Percentiles rank a stretch among this genome's conserved stretches.
phyloP scores from a whole-genome alignment of 768 basidiomycete genomes.

The Phlebiopsis gigantea region DNA sequence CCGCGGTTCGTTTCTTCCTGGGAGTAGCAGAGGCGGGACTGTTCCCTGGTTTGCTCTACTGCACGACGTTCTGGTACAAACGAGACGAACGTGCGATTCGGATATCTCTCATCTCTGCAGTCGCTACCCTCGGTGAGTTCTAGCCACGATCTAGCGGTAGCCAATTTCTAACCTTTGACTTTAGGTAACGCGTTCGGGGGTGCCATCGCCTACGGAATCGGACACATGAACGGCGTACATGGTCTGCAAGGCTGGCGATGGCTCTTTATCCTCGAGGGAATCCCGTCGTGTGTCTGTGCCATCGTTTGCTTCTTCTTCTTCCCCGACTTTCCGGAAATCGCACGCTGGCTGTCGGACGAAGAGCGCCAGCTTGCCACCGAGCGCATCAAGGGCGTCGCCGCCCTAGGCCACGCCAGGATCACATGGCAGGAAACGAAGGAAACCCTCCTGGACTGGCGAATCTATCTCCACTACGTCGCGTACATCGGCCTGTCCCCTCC shows the following conservation, averaged over 20 bases:
- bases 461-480: conserved; percentile 35
- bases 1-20: not conserved
- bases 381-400: conserved; percentile 9
- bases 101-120: conserved; percentile 25
- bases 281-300: conserved; percentile 52
- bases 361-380: conserved; percentile 55
- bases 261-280: conserved; percentile 54
- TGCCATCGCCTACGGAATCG: conserved; percentile 31
- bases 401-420: conserved; percentile 52
- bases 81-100: conserved; percentile 24
- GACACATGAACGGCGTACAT: conserved; percentile 26
- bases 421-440: conserved; percentile 34
- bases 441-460: conserved; percentile 32
- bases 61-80: conserved; percentile 40
- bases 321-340: conserved; percentile 54
- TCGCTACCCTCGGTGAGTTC: conserved; percentile 20
- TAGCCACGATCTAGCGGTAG: not conserved
- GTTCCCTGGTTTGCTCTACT: conserved; percentile 41
- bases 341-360: conserved; percentile 53
- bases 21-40: conserved; percentile 24
- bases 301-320: conserved; percentile 47
- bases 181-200: conserved; percentile 22
- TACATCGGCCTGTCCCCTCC: conserved; percentile 40
- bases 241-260: conserved; percentile 27
- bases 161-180: not conserved